Base-by-base conservation (phyloP, 2,329 filamentous ascomycete species). In the Trichoderma sp. region DNA sequence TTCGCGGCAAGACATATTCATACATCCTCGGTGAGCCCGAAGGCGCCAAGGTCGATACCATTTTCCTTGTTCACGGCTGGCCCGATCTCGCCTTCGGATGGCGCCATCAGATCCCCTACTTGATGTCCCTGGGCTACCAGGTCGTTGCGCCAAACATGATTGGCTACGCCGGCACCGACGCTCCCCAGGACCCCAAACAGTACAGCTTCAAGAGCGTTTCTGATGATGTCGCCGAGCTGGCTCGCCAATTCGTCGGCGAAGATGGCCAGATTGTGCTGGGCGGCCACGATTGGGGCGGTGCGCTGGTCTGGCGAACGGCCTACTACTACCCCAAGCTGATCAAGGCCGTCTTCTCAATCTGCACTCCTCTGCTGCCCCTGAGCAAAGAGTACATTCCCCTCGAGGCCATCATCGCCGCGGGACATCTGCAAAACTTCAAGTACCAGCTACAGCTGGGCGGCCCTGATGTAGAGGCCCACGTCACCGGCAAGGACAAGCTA, bases 201-300 rank as follows among this genome's bases (percentile, higher is more conserved):
- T 98, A 96, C 85, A 90, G 90, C 29, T 87, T 91, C 82, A 97
- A 95, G 86, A 90, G 88, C 77, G 90, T 93, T 76, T 89, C 93
- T 21, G 90, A 92, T 73, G 95, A 98, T 81, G 89, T 98, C 78
- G 92, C 91, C 27, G 91, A 91, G 77, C 88, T 98, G 29, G 91
- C 93, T 7, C 86, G 85, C 76, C 88, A 92, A 77, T 85, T 87
- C 73, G 84, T 85, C 33, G 84, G 86, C 71, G 71, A 86, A 82
- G 60, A 86, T 83, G 82, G 82, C 9, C 85, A 85, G 74, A 93
- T 98, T 80, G 92, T 98, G 75, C 89, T 98, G 16, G 95, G 95
- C 66, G 96, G 95, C 8, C 96, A 98, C 85, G 96, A 98, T 85
- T 98, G 96, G 94, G 96, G 96, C 83, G 95, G 94, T 79, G 88